phyloP scores from a whole-genome alignment of 108 stramenopile species.

The Cylindrotheca fusiformis region DNA sequence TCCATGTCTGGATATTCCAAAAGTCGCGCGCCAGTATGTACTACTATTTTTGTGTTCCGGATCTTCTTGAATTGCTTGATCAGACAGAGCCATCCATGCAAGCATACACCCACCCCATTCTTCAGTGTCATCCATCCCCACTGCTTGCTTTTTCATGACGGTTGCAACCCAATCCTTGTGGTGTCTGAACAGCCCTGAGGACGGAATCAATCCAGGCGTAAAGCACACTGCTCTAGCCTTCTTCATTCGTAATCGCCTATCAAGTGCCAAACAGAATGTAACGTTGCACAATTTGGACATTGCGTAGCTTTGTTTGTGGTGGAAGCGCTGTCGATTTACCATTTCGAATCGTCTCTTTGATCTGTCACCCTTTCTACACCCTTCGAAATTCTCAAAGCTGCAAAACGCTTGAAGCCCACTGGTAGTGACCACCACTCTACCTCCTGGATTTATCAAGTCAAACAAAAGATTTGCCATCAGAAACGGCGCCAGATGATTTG shows the following conservation, averaged over 20 bases:
- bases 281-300: constrained; percentile 39
- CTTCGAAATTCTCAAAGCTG: constrained; percentile 16
- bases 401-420: constrained; percentile 32
- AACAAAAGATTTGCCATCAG: constrained; percentile 35
- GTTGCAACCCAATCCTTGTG: constrained; percentile 22
- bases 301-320: constrained; percentile 33
- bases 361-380: constrained; percentile 18
- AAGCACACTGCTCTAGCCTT: constrained; percentile 29
- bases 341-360: constrained; percentile 23
- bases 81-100: constrained; percentile 33
- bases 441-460: constrained; percentile 32
- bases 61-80: constrained; percentile 1
- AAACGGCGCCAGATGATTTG: constrained; percentile 67
- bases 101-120: constrained; percentile 25
- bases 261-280: constrained; percentile 23
- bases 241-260: constrained; percentile 15
- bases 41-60: constrained; percentile 3
- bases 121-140: constrained; percentile 14
- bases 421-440: constrained; percentile 34
- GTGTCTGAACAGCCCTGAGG: constrained; percentile 40
- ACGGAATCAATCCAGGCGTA: constrained; percentile 35
- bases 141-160: constrained; percentile 7
- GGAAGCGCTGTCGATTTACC: constrained; percentile 19
- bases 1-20: constrained; percentile 20
- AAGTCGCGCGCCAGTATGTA: constrained; percentile 21